Evolutionary conservation across 805 yeast genomes (phyloP), one percentile per base, ranked within the genome.

Genomic region (Spathaspora hagerdaliae): DNA sequence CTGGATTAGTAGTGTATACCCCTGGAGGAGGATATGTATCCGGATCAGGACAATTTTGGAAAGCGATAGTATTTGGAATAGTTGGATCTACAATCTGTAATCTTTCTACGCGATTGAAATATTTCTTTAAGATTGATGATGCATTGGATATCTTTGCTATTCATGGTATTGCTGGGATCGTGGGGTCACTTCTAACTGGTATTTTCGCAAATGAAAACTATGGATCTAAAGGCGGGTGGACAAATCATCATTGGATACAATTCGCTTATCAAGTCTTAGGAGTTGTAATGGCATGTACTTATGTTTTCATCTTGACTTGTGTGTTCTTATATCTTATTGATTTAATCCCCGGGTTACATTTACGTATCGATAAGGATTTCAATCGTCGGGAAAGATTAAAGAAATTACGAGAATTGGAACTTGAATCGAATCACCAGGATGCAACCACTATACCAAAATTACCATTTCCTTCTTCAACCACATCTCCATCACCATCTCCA

Each of bases 21-120:
- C 75, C 76, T 2, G 73, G 63, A 5, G 76, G 76, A 10, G 76
- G 76, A 0, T 71, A 61, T 45, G 51, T 68, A 4, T 57, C 73
- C 2, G 56, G 68, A 6, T 55, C 61, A 1, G 53, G 57, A 3
- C 69, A 65, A 19, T 65, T 66, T 34, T 71, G 75, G 75, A 71
- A 71, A 48, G 51, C 67, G 19, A 56, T 71, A 31, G 64, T 70
- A 1, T 69, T 61, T 51, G 76, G 75, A 4, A 54, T 61, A 1
- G 50, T 70, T 11, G 75, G 76, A 6, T 72, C 73, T 0, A 45
- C 61, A 2, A 39, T 57, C 1, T 62, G 71, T 15, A 71, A 71
- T 50, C 47, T 71, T 27, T 61, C 72, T 8, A 71, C 76, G 0
- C 52, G 75, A 36, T 54, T 71, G 44, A 71, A 71, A 50, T 71